Evolutionary conservation across 306 rosid species (phyloP).

Genomic region (barrel medic (Medicago truncatula)): MtrunA17r5.0-ANR NC_053049.1:6215501-6216000

Average conservation of each 20-base stretch:
- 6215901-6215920: constrained; percentile 27
- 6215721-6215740: not conserved
- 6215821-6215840: not conserved
- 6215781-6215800: constrained; percentile 20
- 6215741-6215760: not conserved
- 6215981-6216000: constrained; percentile 38
- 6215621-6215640: not conserved
- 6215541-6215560: not conserved
- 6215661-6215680: not conserved
- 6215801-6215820: not conserved
- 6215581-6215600: constrained; percentile 27
- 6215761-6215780: constrained; percentile 42
- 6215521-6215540: constrained; percentile 18
- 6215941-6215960: constrained; percentile 30
- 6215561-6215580: not conserved
- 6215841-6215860: not conserved
- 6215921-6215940: constrained; percentile 28
- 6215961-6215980: constrained; percentile 30
- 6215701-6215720: not conserved
- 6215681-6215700: constrained; percentile 34
- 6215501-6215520: constrained; percentile 36
- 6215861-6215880: constrained; percentile 11
- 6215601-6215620: not conserved
- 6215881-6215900: not conserved
- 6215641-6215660: not conserved